Evolutionary conservation across 768 basidiomycete species (phyloP).

Genomic region (Cantharellus cinnabarinus): DNA sequence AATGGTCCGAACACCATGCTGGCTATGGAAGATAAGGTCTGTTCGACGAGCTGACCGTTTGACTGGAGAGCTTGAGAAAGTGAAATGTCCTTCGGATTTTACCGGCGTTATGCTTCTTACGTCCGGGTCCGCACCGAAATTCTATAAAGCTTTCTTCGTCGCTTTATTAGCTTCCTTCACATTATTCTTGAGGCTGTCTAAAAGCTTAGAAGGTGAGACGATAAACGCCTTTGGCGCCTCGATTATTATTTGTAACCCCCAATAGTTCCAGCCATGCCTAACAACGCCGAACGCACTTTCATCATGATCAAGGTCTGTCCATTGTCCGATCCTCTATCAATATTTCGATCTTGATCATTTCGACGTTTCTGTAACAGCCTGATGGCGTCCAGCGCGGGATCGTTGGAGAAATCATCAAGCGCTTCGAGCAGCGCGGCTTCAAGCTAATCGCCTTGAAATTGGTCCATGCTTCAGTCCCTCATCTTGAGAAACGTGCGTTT

Average conservation of each 20-base stretch:
- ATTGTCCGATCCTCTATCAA: conserved; percentile 1
- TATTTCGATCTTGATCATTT: neutral
- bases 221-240: too few relatives aligned
- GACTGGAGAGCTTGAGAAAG: neutral
- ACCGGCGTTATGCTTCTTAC: neutral
- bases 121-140: neutral
- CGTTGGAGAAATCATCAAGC: conserved; percentile 83
- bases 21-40: too few relatives aligned
- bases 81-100: neutral
- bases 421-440: conserved; percentile 97
- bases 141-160: neutral
- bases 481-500: conserved; percentile 71
- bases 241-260: neutral
- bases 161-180: too few relatives aligned
- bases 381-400: conserved; percentile 97
- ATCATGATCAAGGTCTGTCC: conserved; percentile 91
- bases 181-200: too few relatives aligned
- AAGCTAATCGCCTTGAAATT: conserved; percentile 93
- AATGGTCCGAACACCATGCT: conserved; percentile 21
- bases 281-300: conserved; percentile 67
- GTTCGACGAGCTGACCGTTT: too few relatives aligned
- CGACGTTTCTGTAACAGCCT: conserved; percentile 31
- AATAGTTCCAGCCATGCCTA: conserved; percentile 30
- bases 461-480: conserved; percentile 52
- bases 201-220: too few relatives aligned